phyloP scores from a whole-genome alignment of 345 rosid genomes.

The Ceriops decandra region DNA sequence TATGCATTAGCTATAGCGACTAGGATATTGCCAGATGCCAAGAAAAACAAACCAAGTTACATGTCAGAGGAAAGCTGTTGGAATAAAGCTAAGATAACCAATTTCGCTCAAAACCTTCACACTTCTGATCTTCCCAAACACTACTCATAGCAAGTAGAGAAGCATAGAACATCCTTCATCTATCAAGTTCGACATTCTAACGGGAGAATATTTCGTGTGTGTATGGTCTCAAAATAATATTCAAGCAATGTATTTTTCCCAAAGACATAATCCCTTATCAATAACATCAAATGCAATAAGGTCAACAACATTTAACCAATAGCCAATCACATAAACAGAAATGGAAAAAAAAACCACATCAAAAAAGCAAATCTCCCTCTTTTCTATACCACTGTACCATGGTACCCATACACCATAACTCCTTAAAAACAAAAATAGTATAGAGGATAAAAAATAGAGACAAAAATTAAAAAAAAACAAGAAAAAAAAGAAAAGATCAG shows the following conservation, averaged over 20 bases:
- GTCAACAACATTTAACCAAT: constrained; percentile 2
- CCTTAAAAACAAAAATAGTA: constrained; percentile 14
- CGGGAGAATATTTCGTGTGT: not conserved
- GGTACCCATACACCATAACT: constrained; percentile 28
- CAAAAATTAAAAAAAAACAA: constrained; percentile 3
- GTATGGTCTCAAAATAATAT: not conserved
- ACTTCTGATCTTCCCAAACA: too few species aligned
- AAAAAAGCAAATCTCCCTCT: constrained; percentile 42
- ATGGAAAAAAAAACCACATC: constrained; percentile 12
- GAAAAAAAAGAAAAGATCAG: constrained; percentile 10
- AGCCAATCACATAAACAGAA: constrained; percentile 4
- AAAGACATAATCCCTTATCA: not conserved
- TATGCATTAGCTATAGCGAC: too few species aligned
- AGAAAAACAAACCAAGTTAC: too few species aligned
- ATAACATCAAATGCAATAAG: constrained; percentile 2
- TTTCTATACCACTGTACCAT: constrained; percentile 43
- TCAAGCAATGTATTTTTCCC: not conserved
- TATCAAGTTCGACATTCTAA: not conserved
- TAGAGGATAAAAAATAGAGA: not conserved
- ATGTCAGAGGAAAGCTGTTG: too few species aligned
- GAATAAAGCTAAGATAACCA: too few species aligned
- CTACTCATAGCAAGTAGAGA: too few species aligned
- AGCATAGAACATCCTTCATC: too few species aligned
- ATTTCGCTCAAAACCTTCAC: too few species aligned
- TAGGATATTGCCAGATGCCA: too few species aligned